These are phyloP conservation scores for Ascochyta pisi DNA, from an alignment of 2,329 filamentous ascomycete species.

Conservation along the genomic window DNA sequence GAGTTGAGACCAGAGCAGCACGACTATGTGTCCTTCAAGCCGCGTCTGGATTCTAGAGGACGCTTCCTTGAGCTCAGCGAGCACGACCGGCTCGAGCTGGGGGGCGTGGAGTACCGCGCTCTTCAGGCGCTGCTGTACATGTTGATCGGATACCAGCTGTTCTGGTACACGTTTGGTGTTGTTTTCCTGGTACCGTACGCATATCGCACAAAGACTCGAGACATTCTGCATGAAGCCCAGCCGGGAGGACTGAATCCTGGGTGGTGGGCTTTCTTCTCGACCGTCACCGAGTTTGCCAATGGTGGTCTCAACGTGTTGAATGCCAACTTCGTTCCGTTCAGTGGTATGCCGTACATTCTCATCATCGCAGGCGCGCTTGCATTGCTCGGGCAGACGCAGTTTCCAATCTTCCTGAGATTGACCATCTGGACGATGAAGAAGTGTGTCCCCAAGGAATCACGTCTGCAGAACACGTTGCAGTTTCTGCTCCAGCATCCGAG, in stretches of 20 bases:
- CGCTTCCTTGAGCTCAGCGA: slow-evolving; percentile 48
- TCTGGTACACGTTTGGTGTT: slow-evolving; percentile 52
- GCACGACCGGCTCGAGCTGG: slow-evolving; percentile 54
- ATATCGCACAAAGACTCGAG: slow-evolving; percentile 48
- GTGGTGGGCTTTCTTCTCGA: slow-evolving; percentile 49
- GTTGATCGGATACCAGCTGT: slow-evolving; percentile 51
- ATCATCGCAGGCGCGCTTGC: slow-evolving; percentile 58
- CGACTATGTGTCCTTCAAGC: slow-evolving; percentile 43
- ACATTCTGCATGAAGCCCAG: slow-evolving; percentile 50
- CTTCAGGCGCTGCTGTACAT: slow-evolving; percentile 57
- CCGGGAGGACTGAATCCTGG: slow-evolving; percentile 40
- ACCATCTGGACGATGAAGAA: slow-evolving; percentile 65
- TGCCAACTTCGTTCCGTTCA: slow-evolving; percentile 67
- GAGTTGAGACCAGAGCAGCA: slow-evolving; percentile 33
- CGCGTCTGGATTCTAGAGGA: slow-evolving; percentile 37
- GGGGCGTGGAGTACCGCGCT: slow-evolving; percentile 61
- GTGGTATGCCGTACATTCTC: slow-evolving; percentile 54
- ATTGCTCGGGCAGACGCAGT: slow-evolving; percentile 63
- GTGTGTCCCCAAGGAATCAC: slow-evolving; percentile 48
- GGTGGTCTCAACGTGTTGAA: slow-evolving; percentile 63
- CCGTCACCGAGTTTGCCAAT: slow-evolving; percentile 61
- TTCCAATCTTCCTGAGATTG: slow-evolving; percentile 65
- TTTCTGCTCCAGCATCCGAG: slow-evolving; percentile 70
- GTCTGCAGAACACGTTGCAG: slow-evolving; percentile 56
- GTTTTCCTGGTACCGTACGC: slow-evolving; percentile 58